Percentiles rank a stretch among this genome's conserved stretches.
Evolutionary conservation across 345 rosid species (phyloP).

Genomic region (Aurinia saxatilis): DNA sequence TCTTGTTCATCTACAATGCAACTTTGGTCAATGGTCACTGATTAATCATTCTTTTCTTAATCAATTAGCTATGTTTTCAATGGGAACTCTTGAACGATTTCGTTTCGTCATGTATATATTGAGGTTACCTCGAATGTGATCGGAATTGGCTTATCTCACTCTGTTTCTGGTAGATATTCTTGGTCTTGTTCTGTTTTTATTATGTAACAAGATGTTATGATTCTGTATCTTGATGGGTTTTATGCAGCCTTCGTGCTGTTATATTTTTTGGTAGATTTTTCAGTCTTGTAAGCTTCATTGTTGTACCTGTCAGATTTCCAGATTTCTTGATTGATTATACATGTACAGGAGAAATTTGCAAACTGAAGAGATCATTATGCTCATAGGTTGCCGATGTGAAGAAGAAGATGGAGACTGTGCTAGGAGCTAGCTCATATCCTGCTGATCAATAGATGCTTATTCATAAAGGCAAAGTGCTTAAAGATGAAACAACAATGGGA

Average conservation of each 20-base stretch:
- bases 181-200: neutral
- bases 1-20: neutral
- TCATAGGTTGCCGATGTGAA: constrained; percentile 65
- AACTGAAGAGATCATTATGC: neutral
- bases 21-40: neutral
- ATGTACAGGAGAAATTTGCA: too few relatives aligned
- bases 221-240: neutral
- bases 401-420: constrained; percentile 47
- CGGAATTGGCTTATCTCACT: neutral
- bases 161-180: neutral
- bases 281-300: too few relatives aligned
- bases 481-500: constrained; percentile 57
- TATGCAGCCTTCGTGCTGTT: neutral
- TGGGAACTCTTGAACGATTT: neutral
- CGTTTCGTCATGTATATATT: neutral
- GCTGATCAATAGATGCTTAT: constrained; percentile 65
- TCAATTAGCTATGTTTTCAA: too few relatives aligned
- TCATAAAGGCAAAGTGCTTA: constrained; percentile 62
- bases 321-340: too few relatives aligned
- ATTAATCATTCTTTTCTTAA: neutral
- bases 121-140: neutral
- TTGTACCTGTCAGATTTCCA: too few relatives aligned
- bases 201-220: neutral
- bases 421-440: constrained; percentile 53
- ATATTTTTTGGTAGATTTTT: too few relatives aligned